Conservation (phyloP, 2,329 filamentous ascomycete genomes). For the Elsinoe arachidis region DNA sequence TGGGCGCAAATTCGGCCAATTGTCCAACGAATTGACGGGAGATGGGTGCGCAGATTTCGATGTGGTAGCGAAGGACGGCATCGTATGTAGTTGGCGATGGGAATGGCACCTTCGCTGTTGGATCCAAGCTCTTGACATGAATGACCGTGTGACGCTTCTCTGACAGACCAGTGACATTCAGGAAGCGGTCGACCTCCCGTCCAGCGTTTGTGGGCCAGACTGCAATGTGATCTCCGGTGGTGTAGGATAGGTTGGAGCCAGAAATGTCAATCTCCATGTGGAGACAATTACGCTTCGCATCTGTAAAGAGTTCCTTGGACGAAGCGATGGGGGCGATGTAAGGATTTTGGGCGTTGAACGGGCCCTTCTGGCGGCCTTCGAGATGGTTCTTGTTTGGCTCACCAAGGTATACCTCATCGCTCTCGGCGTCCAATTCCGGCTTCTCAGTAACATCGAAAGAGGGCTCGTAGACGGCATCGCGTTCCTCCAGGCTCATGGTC, state of each 20-base stretch:
- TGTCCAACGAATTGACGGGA: slow-evolving; percentile 91
- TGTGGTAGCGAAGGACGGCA: slow-evolving; percentile 84
- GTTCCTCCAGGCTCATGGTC: slow-evolving; percentile 83
- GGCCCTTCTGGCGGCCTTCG: slow-evolving; percentile 71
- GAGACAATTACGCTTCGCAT: slow-evolving; percentile 86
- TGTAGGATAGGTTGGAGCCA: slow-evolving; percentile 82
- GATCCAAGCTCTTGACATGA: slow-evolving; percentile 81
- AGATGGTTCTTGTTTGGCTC: slow-evolving; percentile 79
- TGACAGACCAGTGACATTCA: slow-evolving; percentile 66
- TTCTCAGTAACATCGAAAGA: slow-evolving; percentile 71
- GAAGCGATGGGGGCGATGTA: slow-evolving; percentile 87
- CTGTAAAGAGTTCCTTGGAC: slow-evolving; percentile 82
- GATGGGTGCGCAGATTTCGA: slow-evolving; percentile 91
- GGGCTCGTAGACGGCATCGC: slow-evolving; percentile 91
- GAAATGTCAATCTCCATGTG: slow-evolving; percentile 92
- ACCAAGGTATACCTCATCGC: slow-evolving; percentile 79
- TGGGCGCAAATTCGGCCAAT: slow-evolving; percentile 80
- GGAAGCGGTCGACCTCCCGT: slow-evolving; percentile 81
- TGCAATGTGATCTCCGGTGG: slow-evolving; percentile 94
- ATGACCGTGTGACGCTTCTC: slow-evolving; percentile 76
- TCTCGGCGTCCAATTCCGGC: slow-evolving; percentile 60
- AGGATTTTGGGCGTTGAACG: slow-evolving; percentile 83
- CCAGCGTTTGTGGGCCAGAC: slow-evolving; percentile 96
- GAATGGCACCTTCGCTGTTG: slow-evolving; percentile 95
- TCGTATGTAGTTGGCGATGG: slow-evolving; percentile 96